phyloP scores from a whole-genome alignment of 202 grass and related monocot genomes.

The Cymbopogon flexuosus region DNA sequence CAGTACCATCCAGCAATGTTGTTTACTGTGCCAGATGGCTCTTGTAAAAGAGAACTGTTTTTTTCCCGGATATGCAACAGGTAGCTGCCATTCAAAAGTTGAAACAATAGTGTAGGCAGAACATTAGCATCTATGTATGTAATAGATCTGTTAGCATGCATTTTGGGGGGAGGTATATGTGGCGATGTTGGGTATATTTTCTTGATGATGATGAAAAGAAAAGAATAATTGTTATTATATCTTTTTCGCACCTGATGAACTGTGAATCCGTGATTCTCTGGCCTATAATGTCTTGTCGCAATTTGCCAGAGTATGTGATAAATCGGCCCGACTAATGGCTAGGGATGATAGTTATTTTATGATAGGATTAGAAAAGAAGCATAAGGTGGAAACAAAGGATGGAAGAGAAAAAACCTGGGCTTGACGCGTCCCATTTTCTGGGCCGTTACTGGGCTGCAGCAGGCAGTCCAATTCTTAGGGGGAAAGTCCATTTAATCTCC shows the following conservation, averaged over 20 bases:
- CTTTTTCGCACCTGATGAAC: background rate
- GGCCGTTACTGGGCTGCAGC: background rate
- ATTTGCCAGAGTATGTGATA: background rate
- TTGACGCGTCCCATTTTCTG: background rate
- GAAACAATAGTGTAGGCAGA: slow-evolving; percentile 45
- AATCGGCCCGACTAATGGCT: background rate
- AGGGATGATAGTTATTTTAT: background rate
- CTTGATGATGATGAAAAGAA: slow-evolving; percentile 38
- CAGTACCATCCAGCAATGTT: slow-evolving; percentile 14
- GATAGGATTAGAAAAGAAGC: too few relatives aligned
- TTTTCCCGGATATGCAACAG: slow-evolving; percentile 27
- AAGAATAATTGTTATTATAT: background rate
- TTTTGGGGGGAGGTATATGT: slow-evolving; percentile 35
- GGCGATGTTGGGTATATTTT: slow-evolving; percentile 14
- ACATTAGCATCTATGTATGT: slow-evolving; percentile 42
- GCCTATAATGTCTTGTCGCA: background rate
- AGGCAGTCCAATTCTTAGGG: background rate
- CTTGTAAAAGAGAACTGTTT: slow-evolving; percentile 28
- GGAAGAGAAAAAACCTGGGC: background rate
- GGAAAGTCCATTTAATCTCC: too few relatives aligned
- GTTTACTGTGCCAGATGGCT: slow-evolving; percentile 12
- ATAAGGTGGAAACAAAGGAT: too few relatives aligned
- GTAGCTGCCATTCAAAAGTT: slow-evolving; percentile 37
- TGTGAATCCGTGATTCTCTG: background rate
- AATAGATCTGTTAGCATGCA: slow-evolving; percentile 33